Percentiles rank a stretch among this genome's conserved stretches.
Conservation (phyloP, 1,139 yeast genomes). For the Hemisphaericaspora subhashii region DNA sequence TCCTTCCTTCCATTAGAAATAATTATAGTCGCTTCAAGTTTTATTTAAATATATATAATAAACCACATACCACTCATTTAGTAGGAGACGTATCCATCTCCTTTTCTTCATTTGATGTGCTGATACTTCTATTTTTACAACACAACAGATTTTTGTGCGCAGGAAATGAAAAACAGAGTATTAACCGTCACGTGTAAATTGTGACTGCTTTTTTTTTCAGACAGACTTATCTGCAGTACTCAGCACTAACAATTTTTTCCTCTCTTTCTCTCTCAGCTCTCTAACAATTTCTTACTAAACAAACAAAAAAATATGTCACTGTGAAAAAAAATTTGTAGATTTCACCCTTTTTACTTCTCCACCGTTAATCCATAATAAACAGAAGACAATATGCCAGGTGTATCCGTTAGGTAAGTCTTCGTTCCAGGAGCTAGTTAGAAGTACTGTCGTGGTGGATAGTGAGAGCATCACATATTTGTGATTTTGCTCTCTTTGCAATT, state of each 20-base stretch:
- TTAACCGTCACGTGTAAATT: conserved; percentile 22
- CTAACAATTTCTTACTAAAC: not conserved
- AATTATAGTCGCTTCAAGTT: too few relatives aligned
- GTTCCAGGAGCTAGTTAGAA: conserved; percentile 1
- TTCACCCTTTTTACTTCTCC: conserved; percentile 8
- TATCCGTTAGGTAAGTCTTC: conserved; percentile 88
- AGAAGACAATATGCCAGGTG: conserved; percentile 79
- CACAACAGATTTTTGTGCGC: too few relatives aligned
- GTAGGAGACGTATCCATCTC: too few relatives aligned
- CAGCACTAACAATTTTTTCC: not conserved
- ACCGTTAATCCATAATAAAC: conserved; percentile 14
- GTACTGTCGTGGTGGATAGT: conserved; percentile 36
- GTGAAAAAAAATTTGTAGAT: conserved; percentile 8
- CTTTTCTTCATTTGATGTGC: too few relatives aligned
- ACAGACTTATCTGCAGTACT: conserved; percentile 4
- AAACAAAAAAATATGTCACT: conserved; percentile 3
- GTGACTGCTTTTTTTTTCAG: conserved; percentile 30
- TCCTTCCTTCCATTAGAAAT: too few relatives aligned
- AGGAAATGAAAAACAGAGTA: too few relatives aligned
- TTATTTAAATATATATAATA: too few relatives aligned
- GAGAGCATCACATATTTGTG: conserved; percentile 13
- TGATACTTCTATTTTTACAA: too few relatives aligned
- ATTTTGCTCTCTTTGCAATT: conserved; percentile 2
- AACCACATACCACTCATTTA: too few relatives aligned
- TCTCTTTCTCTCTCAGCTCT: not conserved